These are phyloP conservation scores for Bipolaris zeicola DNA, from an alignment of 2,329 filamentous ascomycete genomes.

Conservation along the genomic window DNA sequence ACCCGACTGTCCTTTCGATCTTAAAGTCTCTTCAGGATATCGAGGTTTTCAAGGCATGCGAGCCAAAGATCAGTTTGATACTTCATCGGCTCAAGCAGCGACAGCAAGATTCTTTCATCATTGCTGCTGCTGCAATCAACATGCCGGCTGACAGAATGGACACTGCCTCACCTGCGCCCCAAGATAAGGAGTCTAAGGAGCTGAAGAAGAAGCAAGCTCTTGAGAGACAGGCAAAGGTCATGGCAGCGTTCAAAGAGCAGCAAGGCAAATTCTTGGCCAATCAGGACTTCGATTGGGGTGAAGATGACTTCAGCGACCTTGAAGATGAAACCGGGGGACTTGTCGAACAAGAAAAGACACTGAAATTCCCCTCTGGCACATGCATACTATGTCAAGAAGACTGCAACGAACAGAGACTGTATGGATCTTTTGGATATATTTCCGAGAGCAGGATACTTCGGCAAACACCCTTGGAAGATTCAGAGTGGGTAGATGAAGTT, in stretches of 20 bases:
- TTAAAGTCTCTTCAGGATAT: constrained; percentile 63
- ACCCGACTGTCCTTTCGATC: constrained; percentile 58
- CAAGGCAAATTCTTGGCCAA: constrained; percentile 93
- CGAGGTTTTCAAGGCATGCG: constrained; percentile 79
- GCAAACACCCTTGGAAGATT: constrained; percentile 81
- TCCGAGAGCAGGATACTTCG: constrained; percentile 85
- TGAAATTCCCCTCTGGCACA: constrained; percentile 90
- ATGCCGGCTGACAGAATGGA: constrained; percentile 79
- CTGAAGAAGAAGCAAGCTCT: constrained; percentile 89
- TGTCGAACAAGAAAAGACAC: constrained; percentile 71
- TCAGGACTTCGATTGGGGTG: constrained; percentile 87
- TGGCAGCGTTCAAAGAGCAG: constrained; percentile 98
- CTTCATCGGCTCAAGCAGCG: constrained; percentile 85
- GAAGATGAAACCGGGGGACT: constrained; percentile 65
- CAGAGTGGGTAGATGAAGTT: constrained; percentile 83
- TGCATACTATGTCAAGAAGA: constrained; percentile 98
- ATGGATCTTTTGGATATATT: constrained; percentile 91
- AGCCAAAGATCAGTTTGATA: constrained; percentile 82
- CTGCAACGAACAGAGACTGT: constrained; percentile 84
- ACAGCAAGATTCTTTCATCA: constrained; percentile 73
- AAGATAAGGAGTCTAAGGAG: constrained; percentile 76
- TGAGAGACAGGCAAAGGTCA: constrained; percentile 88
- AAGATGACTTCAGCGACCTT: constrained; percentile 77
- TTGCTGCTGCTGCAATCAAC: constrained; percentile 63
- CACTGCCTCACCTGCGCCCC: constrained; percentile 76